Evolutionary conservation across 2,329 filamentous ascomycete species (phyloP).

Genomic region (Setomelanomma holmii): DNA sequence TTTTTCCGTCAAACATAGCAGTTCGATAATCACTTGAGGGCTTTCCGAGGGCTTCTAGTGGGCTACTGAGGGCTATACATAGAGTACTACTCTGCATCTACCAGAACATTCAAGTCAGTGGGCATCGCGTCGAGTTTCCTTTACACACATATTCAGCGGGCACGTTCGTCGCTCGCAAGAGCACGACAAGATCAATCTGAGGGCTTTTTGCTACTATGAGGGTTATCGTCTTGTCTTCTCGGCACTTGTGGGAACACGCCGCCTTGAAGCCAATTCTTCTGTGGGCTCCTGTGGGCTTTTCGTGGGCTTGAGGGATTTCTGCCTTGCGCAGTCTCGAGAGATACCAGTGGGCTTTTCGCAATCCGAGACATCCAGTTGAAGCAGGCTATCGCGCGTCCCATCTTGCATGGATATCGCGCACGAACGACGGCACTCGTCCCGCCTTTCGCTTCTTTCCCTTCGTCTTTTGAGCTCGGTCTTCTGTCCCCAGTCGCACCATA

Average conservation of each 20-base stretch:
- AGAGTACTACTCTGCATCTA: slow-evolving; percentile 25
- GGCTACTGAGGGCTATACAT: slow-evolving; percentile 41
- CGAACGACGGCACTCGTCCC: slow-evolving; percentile 31
- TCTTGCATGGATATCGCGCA: slow-evolving; percentile 23
- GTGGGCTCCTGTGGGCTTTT: slow-evolving; percentile 57
- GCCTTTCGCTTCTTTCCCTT: slow-evolving; percentile 25
- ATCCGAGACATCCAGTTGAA: slow-evolving; percentile 49
- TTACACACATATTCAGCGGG: slow-evolving; percentile 46
- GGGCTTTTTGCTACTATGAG: slow-evolving; percentile 50
- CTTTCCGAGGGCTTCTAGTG: slow-evolving; percentile 42
- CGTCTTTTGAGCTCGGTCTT: slow-evolving; percentile 4
- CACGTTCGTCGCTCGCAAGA: slow-evolving; percentile 45
- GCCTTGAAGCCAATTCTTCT: slow-evolving; percentile 55
- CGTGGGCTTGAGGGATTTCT: slow-evolving; percentile 53
- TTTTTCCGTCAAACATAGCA: slow-evolving; percentile 26
- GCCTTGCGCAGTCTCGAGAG: slow-evolving; percentile 49
- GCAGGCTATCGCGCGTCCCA: slow-evolving; percentile 40
- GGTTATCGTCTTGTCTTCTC: slow-evolving; percentile 53
- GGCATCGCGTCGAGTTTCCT: slow-evolving; percentile 50
- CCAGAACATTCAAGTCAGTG: slow-evolving; percentile 50
- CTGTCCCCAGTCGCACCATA: slow-evolving; percentile 23
- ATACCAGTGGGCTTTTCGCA: slow-evolving; percentile 54
- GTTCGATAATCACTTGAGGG: slow-evolving; percentile 37
- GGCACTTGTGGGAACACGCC: slow-evolving; percentile 62
- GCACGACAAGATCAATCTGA: slow-evolving; percentile 48